Percentiles rank a stretch among this genome's conserved stretches.
Evolutionary conservation across 768 basidiomycete genomes (phyloP).

Genomic region (Auriscalpium vulgare): DNA sequence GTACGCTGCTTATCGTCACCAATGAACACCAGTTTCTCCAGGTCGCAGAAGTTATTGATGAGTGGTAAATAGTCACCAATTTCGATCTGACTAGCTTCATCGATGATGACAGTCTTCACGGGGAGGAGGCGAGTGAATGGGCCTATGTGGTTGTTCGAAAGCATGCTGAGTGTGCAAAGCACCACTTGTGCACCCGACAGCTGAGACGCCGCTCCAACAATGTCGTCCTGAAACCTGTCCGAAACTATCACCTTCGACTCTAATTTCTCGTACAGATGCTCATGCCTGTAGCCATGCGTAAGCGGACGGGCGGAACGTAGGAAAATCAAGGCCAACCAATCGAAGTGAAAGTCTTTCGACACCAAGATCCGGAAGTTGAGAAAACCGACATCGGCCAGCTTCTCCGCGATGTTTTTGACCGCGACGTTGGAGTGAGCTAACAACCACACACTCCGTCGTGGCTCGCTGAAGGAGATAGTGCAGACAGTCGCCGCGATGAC

Average conservation of each 20-base stretch:
- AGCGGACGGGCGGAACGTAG: not conserved
- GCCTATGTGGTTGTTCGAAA: slow-evolving; percentile 22
- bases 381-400: slow-evolving; percentile 27
- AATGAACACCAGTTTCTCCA: slow-evolving; percentile 25
- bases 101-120: slow-evolving; percentile 32
- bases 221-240: slow-evolving; percentile 19
- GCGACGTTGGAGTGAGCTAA: slow-evolving; percentile 44
- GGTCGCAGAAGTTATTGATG: slow-evolving; percentile 14
- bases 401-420: slow-evolving; percentile 47
- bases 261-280: slow-evolving; percentile 36
- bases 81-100: slow-evolving; percentile 43
- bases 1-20: slow-evolving; percentile 26
- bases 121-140: slow-evolving; percentile 24
- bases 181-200: slow-evolving; percentile 29
- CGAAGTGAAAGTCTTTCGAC: slow-evolving; percentile 37
- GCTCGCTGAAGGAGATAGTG: not conserved
- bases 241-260: slow-evolving; percentile 29
- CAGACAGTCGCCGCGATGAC: slow-evolving; percentile 16
- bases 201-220: slow-evolving; percentile 13
- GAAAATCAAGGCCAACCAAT: slow-evolving; percentile 28
- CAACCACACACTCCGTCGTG: slow-evolving; percentile 26
- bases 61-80: slow-evolving; percentile 32
- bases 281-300: slow-evolving; percentile 32
- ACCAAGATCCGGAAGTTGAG: slow-evolving; percentile 33
- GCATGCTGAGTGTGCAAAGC: slow-evolving; percentile 42